These are phyloP conservation scores for Mycena metata DNA, from an alignment of 768 basidiomycete genomes.

Conservation along the genomic window DNA sequence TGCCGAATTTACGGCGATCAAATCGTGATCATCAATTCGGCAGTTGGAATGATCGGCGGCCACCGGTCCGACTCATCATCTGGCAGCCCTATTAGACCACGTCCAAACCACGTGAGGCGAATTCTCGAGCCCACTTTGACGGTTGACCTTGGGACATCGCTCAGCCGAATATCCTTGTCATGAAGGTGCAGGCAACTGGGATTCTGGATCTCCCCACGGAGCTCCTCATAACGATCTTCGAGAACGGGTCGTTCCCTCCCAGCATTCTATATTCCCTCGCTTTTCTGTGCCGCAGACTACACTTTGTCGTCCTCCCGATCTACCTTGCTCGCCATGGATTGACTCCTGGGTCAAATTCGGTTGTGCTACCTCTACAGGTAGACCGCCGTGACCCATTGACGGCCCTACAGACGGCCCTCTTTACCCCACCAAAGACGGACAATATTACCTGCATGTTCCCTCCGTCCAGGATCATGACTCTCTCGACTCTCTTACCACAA, in stretches of 20 bases:
- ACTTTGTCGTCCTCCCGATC: neutral
- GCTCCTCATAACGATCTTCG: neutral
- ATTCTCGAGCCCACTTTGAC: no score
- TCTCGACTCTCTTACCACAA: no score
- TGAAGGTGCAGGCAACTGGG: neutral
- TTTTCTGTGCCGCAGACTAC: neutral
- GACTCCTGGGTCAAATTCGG: neutral
- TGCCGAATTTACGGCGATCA: no score
- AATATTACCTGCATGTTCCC: neutral
- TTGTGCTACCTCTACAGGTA: neutral
- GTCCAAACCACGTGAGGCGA: no score
- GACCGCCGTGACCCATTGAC: neutral
- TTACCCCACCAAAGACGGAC: neutral
- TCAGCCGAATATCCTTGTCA: neutral
- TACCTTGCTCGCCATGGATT: neutral
- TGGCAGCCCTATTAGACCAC: no score
- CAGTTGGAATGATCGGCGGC: no score
- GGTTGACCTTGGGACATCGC: no score
- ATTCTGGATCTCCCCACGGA: conserved; percentile 13
- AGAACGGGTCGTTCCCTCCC: no score
- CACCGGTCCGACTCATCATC: no score
- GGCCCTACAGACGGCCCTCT: neutral
- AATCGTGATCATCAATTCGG: no score
- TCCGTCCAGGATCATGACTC: neutral
- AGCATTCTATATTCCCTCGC: neutral